Evolutionary conservation across 75 land plant genomes (phyloP).

Genomic region (Sequoiadendron giganteum): DNA sequence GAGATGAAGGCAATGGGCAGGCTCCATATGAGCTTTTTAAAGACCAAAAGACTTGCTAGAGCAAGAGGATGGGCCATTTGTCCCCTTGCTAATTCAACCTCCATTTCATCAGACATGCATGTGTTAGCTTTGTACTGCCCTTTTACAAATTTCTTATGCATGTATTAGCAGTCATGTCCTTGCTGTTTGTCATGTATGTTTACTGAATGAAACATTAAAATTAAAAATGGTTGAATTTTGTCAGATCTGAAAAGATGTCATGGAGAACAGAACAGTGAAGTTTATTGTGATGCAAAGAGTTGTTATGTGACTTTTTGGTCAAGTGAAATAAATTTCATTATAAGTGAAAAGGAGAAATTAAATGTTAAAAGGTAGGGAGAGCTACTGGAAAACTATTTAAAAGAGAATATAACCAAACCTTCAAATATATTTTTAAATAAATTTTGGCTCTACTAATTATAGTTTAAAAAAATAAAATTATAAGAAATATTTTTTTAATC

Average conservation of each 20-base stretch:
- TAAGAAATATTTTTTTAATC: too few species aligned
- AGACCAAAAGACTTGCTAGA: background rate
- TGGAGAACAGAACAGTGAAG: background rate
- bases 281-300: background rate
- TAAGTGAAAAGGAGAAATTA: too few species aligned
- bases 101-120: too few species aligned
- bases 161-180: background rate
- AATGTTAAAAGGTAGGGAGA: too few species aligned
- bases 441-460: too few species aligned
- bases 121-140: background rate
- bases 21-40: background rate
- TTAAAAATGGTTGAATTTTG: background rate
- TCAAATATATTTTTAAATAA: too few species aligned
- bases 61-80: background rate
- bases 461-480: too few species aligned
- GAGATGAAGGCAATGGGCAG: background rate
- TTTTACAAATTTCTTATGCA: background rate
- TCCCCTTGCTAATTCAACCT: too few species aligned
- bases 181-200: background rate
- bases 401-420: too few species aligned
- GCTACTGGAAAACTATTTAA: too few species aligned
- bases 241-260: background rate
- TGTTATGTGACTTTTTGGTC: too few species aligned
- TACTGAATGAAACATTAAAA: background rate
- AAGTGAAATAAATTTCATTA: too few species aligned